Conservation (phyloP, 1,284 basidiomycete genomes). For the Kalmanozyma brasiliensis region DNA sequence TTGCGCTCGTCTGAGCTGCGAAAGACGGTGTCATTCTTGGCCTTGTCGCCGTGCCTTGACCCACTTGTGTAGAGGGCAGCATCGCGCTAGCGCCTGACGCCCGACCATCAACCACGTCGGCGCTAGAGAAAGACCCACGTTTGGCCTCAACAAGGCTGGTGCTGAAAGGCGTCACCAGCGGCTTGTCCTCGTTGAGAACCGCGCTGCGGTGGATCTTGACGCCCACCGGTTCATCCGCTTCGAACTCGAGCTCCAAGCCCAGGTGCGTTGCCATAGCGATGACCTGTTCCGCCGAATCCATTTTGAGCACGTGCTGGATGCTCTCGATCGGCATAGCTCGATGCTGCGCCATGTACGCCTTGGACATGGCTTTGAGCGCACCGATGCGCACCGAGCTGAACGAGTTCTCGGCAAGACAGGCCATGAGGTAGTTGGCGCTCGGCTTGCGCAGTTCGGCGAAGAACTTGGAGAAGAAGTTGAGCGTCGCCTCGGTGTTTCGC, state of each 20-base stretch:
- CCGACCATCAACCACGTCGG: conserved; percentile 81
- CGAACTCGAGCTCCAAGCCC: conserved; percentile 65
- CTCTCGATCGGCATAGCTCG: conserved; percentile 50
- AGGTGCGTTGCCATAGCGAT: conserved; percentile 66
- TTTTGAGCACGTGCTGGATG: conserved; percentile 39
- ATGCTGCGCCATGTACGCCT: conserved; percentile 70
- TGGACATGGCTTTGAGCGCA: conserved; percentile 71
- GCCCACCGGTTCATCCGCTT: conserved; percentile 18
- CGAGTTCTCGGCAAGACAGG: conserved; percentile 72
- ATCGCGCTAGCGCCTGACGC: conserved; percentile 34
- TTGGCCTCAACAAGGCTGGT: conserved; percentile 79
- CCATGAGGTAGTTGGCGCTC: conserved; percentile 70
- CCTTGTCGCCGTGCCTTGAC: neutral
- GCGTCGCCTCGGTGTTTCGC: conserved; percentile 71
- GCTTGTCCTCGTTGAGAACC: conserved; percentile 72
- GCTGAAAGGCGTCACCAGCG: conserved; percentile 67
- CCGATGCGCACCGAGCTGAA: conserved; percentile 71
- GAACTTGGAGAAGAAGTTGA: conserved; percentile 74
- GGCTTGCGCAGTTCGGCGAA: conserved; percentile 70
- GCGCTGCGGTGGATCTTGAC: conserved; percentile 57
- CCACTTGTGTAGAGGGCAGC: neutral
- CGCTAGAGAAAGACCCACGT: conserved; percentile 74
- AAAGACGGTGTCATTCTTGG: neutral
- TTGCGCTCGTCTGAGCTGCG: too few species aligned
- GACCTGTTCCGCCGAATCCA: conserved; percentile 53